Percentiles rank a stretch among this genome's conserved stretches.
These are phyloP conservation scores for Aspergillus transmontanensis DNA, from an alignment of 2,329 filamentous ascomycete genomes.

Conservation along the genomic window DNA sequence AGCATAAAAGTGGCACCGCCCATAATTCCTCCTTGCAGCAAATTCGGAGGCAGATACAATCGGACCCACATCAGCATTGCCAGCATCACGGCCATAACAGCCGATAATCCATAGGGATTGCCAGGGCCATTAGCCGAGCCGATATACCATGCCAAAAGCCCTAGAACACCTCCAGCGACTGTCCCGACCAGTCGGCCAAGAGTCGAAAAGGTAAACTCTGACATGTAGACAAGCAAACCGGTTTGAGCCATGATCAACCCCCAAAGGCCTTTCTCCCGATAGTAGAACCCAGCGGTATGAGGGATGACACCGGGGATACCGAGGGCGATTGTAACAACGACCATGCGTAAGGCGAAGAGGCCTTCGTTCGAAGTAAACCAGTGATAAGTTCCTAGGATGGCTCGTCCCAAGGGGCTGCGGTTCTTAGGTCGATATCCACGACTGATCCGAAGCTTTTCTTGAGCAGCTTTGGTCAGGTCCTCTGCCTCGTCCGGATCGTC, in stretches of 20 bases:
- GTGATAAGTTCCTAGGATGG: slow-evolving; percentile 34
- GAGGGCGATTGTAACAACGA: slow-evolving; percentile 50
- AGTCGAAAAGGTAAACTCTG: slow-evolving; percentile 54
- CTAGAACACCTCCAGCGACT: slow-evolving; percentile 51
- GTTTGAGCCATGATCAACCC: slow-evolving; percentile 56
- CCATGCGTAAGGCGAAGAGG: slow-evolving; percentile 52
- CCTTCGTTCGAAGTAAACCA: slow-evolving; percentile 49
- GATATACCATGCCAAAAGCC: slow-evolving; percentile 55
- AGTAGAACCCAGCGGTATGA: slow-evolving; percentile 52
- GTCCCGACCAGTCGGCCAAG: slow-evolving; percentile 48
- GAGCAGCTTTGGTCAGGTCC: slow-evolving; percentile 38
- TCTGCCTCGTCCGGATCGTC: slow-evolving; percentile 32
- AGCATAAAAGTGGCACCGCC: slow-evolving; percentile 49
- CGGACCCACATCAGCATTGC: slow-evolving; percentile 38
- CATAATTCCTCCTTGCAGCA: slow-evolving; percentile 41
- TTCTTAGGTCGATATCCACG: slow-evolving; percentile 31
- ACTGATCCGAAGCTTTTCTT: slow-evolving; percentile 42
- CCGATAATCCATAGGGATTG: slow-evolving; percentile 54
- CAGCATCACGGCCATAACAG: slow-evolving; percentile 38
- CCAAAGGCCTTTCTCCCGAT: slow-evolving; percentile 57
- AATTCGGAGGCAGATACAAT: slow-evolving; percentile 34
- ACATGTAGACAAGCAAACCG: slow-evolving; percentile 52
- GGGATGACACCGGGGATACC: slow-evolving; percentile 48
- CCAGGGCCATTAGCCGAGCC: slow-evolving; percentile 52
- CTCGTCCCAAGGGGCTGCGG: slow-evolving; percentile 30